phyloP scores from a whole-genome alignment of 2,329 filamentous ascomycete species.

The Fusarium chlamydosporum region DNA sequence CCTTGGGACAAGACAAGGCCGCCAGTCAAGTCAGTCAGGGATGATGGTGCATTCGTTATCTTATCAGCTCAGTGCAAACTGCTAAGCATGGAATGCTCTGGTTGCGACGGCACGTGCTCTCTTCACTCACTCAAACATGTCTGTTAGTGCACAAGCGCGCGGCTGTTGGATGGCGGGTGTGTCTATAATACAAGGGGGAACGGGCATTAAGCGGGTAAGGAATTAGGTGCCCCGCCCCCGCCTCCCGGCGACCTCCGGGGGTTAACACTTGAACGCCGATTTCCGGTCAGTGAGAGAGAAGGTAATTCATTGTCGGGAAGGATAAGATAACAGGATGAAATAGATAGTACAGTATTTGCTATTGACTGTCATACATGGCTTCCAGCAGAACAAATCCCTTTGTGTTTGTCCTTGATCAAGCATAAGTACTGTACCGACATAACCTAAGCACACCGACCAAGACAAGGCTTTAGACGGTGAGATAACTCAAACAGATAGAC shows the following conservation, averaged over 20 bases:
- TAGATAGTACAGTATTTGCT: background rate
- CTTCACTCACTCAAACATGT: background rate
- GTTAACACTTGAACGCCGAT: slow-evolving; percentile 28
- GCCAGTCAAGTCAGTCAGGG: slow-evolving; percentile 38
- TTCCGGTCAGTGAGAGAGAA: slow-evolving; percentile 12
- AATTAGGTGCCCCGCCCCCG: slow-evolving; percentile 43
- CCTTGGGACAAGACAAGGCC: slow-evolving; percentile 32
- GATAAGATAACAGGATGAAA: background rate
- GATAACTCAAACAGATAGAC: background rate
- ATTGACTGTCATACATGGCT: background rate
- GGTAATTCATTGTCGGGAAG: slow-evolving; percentile 30
- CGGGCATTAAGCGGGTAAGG: slow-evolving; percentile 44
- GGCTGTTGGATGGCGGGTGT: slow-evolving; percentile 28
- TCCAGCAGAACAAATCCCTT: slow-evolving; percentile 11
- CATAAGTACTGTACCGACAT: background rate
- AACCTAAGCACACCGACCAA: background rate
- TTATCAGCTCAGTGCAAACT: slow-evolving; percentile 40
- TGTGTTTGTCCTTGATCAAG: slow-evolving; percentile 1
- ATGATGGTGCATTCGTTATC: slow-evolving; percentile 45
- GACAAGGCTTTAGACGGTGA: slow-evolving; percentile 10
- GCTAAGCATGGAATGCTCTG: background rate
- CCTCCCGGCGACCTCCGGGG: slow-evolving; percentile 49
- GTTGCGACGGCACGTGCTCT: slow-evolving; percentile 45
- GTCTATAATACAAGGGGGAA: slow-evolving; percentile 28
- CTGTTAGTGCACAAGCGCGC: slow-evolving; percentile 19